These are phyloP conservation scores for Saccharomycopsis oosterbeekiorum DNA, from an alignment of 805 yeast genomes.

Conservation along the genomic window DNA sequence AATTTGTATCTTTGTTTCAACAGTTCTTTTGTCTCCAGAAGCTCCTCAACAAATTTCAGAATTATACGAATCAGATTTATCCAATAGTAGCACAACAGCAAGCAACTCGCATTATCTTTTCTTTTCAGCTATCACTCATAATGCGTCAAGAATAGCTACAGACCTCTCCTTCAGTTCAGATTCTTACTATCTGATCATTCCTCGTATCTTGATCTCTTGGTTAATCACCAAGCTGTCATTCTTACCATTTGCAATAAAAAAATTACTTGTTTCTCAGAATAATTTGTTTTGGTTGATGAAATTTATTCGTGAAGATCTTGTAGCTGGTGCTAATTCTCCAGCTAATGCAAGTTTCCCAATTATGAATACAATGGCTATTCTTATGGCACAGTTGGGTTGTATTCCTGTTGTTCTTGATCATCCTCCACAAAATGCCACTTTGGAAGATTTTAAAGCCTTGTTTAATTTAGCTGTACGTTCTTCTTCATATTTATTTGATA, in stretches of 20 bases:
- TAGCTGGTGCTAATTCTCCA: neutral
- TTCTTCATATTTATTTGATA: neutral
- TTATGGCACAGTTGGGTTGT: neutral
- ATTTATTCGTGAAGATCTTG: neutral
- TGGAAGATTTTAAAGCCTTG: neutral
- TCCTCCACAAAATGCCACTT: neutral
- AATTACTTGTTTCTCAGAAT: constrained; percentile 1
- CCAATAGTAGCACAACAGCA: neutral
- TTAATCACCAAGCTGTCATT: constrained; percentile 3
- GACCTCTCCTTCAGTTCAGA: neutral
- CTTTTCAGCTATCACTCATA: neutral
- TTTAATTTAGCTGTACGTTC: neutral
- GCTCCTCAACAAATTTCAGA: neutral
- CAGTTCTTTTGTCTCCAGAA: neutral
- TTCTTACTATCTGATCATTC: neutral
- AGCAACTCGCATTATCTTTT: neutral
- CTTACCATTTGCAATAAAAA: constrained; percentile 10
- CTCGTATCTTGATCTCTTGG: constrained; percentile 11
- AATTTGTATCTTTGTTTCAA: neutral
- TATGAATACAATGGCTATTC: neutral
- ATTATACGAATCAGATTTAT: neutral
- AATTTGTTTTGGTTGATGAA: neutral
- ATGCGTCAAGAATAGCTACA: neutral
- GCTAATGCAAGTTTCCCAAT: neutral
- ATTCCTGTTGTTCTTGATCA: neutral